These are phyloP conservation scores for Drosera capensis DNA, from an alignment of 148 eudicot species.

Conservation along the genomic window DNA sequence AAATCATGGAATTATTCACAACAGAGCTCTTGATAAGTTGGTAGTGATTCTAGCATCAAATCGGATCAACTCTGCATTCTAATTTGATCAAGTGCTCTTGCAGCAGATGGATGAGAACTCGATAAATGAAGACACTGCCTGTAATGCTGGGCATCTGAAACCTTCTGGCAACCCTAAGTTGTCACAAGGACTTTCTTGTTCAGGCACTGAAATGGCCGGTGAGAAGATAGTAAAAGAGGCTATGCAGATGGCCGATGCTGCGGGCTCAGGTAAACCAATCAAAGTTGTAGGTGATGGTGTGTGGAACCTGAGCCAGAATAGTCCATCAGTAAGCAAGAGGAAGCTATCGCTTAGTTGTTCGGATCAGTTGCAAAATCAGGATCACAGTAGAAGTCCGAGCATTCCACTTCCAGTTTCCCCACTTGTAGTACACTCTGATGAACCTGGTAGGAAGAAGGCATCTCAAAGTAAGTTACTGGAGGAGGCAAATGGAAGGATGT, in stretches of 20 bases:
- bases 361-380: neutral
- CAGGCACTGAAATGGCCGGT: constrained; percentile 2
- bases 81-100: neutral
- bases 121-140: neutral
- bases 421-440: neutral
- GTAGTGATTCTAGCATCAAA: no score
- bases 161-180: constrained; percentile 10
- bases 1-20: no score
- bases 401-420: neutral
- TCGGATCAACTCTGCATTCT: no score
- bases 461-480: neutral
- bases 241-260: constrained; percentile 5
- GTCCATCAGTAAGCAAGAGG: constrained; percentile 10
- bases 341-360: constrained; percentile 2
- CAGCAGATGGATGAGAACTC: constrained; percentile 13
- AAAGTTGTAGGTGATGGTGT: constrained; percentile 3
- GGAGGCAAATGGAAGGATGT: neutral
- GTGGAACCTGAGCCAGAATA: constrained; percentile 4
- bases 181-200: constrained; percentile 13
- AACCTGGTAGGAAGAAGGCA: neutral
- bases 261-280: constrained; percentile 2
- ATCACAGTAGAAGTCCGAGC: neutral
- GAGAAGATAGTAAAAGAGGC: constrained; percentile 5
- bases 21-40: no score
- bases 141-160: constrained; percentile 5